These are phyloP conservation scores for Teratosphaeria destructans DNA, from an alignment of 2,329 filamentous ascomycete genomes.

Conservation along the genomic window DNA sequence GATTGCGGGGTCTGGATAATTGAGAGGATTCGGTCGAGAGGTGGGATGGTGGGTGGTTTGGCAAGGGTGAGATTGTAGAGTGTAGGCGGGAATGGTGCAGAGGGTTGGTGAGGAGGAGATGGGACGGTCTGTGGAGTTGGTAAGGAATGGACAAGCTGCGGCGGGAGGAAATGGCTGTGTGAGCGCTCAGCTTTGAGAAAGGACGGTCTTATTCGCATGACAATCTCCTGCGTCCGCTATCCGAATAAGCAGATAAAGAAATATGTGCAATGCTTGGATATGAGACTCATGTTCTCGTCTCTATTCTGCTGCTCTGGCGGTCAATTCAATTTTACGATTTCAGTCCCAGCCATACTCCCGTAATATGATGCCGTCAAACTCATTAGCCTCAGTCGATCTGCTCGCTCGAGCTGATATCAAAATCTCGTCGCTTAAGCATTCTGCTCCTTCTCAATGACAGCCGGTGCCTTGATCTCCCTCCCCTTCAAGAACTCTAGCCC, in stretches of 20 bases:
- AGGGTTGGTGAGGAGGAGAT: neutral
- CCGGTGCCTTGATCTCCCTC: slow-evolving; percentile 51
- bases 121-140: neutral
- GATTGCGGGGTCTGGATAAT: neutral
- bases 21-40: neutral
- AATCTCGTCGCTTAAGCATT: neutral
- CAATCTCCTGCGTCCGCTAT: too few species aligned
- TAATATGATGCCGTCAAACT: neutral
- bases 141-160: too few species aligned
- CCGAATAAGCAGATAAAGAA: too few species aligned
- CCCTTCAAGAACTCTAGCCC: slow-evolving; percentile 51
- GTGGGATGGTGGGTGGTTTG: neutral
- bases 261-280: too few species aligned
- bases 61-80: too few species aligned
- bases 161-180: too few species aligned
- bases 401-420: neutral
- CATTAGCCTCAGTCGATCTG: neutral
- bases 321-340: neutral
- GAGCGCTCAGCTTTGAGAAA: too few species aligned
- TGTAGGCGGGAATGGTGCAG: too few species aligned
- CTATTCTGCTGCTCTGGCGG: neutral
- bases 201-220: too few species aligned
- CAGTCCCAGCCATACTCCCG: neutral
- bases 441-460: slow-evolving; percentile 50
- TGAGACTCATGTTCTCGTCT: neutral